Base-by-base conservation (phyloP, 2,329 filamentous ascomycete species). In the Apiospora sp. region DNA sequence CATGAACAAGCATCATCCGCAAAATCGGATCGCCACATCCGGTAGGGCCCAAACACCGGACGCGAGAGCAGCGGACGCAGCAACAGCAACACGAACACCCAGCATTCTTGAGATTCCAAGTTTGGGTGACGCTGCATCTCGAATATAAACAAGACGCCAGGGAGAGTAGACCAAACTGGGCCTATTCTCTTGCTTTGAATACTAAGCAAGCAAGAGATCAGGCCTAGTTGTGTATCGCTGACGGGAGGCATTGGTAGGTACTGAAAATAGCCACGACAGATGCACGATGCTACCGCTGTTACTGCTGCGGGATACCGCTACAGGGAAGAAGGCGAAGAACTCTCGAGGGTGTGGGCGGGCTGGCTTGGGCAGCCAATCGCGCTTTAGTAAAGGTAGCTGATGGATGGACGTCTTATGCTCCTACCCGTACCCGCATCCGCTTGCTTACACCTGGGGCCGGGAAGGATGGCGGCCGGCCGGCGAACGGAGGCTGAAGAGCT, bases 391-490 rank as follows among this genome's bases (percentile, higher is more conserved):
- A 37, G 54, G 3, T n/a, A 41, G 58, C 13, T 41, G 58, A 41
- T 64, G 30, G 34, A 4, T 24, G 6, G 8, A 64, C 58, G 58
- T 41, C 58, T 41, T 41, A 41, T 41, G 58, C 19, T 22, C 58
- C 34, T 64, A 64, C 58, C 58, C 58, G 58, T n/a, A 41, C 34
- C 58, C 58, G 34, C 34, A 64, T 24, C 34, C 58, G 34, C 34
- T 22, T 34, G 34, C 34, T 64, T 22, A 8, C 22, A 41, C 34
- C 37, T 64, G 58, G 22, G 34, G 12, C 58, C 19, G 34, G 19
- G 44, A n/a, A 41, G 19, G 58, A 64, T 13, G 58, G n/a, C 4
- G 34, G 22, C 58, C 34, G 34, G 34, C 58, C 58, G 58, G 34
- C 58, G 10, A 64, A 64, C 34, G 58, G 58, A 37, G 58, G 30